Evolutionary conservation across 495 filamentous ascomycete genomes (phyloP).

Genomic region (Aspergillus homomorphus): DNA sequence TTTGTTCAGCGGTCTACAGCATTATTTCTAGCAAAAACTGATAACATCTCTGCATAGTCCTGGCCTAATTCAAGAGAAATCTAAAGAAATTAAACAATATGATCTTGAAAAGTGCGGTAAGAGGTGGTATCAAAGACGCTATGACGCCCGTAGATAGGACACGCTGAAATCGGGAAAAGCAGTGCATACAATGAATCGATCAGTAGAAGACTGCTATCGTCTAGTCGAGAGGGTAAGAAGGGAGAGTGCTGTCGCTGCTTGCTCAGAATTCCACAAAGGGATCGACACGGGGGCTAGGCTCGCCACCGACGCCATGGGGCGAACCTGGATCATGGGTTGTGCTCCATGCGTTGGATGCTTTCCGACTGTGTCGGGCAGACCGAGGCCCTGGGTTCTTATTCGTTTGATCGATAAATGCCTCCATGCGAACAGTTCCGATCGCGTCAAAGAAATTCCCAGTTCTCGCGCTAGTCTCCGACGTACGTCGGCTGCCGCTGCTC

Average conservation of each 20-base stretch:
- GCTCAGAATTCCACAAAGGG: conserved; percentile 20
- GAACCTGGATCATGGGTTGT: conserved; percentile 32
- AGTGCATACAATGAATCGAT: background rate
- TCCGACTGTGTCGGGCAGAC: conserved; percentile 29
- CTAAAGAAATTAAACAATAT: conserved; percentile 1
- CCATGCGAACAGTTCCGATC: conserved; percentile 93
- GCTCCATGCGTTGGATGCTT: conserved; percentile 40
- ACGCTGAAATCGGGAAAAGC: background rate
- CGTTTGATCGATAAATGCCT: conserved; percentile 67
- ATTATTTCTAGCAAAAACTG: background rate
- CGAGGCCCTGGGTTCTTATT: conserved; percentile 26
- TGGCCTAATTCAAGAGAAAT: no score
- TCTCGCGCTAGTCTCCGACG: conserved; percentile 42
- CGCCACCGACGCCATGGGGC: conserved; percentile 29
- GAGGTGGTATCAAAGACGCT: background rate
- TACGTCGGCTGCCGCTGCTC: conserved; percentile 41
- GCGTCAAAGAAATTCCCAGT: conserved; percentile 55
- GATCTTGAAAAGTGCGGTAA: background rate
- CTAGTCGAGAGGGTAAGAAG: background rate
- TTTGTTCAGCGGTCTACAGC: no score
- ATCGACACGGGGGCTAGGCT: conserved; percentile 37
- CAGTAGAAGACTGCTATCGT: background rate
- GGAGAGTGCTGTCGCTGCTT: background rate
- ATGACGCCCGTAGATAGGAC: background rate
- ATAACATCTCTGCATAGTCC: no score